Evolutionary conservation across 2,329 filamentous ascomycete genomes (phyloP).

Genomic region (Triangularia verruculosa): DNA sequence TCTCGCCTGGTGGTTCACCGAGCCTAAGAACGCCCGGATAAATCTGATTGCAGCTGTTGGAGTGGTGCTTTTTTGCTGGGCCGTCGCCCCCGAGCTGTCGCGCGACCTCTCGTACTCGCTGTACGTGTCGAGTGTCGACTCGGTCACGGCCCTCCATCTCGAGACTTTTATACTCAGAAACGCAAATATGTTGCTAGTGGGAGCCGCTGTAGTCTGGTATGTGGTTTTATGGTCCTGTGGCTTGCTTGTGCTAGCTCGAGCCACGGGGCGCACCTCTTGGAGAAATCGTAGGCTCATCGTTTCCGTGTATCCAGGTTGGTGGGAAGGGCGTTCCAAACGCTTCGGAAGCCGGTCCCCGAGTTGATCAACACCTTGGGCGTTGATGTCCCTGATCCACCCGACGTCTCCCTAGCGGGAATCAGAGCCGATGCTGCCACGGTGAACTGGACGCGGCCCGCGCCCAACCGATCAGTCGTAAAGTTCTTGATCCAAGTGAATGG

Average conservation of each 20-base stretch:
- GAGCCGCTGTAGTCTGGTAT: conserved; percentile 53
- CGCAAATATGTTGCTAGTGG: conserved; percentile 54
- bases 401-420: conserved; percentile 87
- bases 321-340: conserved; percentile 80
- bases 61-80: conserved; percentile 41
- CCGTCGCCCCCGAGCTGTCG: conserved; percentile 41
- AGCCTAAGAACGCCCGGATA: conserved; percentile 42
- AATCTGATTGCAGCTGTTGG: conserved; percentile 42
- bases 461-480: conserved; percentile 69
- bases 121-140: conserved; percentile 34
- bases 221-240: conserved; percentile 23
- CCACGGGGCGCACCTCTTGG: background rate
- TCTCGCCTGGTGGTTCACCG: conserved; percentile 44
- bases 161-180: conserved; percentile 48
- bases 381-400: conserved; percentile 86
- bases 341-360: conserved; percentile 86
- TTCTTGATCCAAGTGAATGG: conserved; percentile 94
- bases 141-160: conserved; percentile 42
- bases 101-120: conserved; percentile 36
- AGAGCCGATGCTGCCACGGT: conserved; percentile 82
- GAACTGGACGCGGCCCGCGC: conserved; percentile 78
- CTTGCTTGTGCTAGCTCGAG: conserved; percentile 5
- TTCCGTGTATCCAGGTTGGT: conserved; percentile 61
- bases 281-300: conserved; percentile 13
- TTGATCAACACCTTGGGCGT: conserved; percentile 88